Conservation (phyloP, 1,284 basidiomycete genomes). For the Irpex sp. region DNA sequence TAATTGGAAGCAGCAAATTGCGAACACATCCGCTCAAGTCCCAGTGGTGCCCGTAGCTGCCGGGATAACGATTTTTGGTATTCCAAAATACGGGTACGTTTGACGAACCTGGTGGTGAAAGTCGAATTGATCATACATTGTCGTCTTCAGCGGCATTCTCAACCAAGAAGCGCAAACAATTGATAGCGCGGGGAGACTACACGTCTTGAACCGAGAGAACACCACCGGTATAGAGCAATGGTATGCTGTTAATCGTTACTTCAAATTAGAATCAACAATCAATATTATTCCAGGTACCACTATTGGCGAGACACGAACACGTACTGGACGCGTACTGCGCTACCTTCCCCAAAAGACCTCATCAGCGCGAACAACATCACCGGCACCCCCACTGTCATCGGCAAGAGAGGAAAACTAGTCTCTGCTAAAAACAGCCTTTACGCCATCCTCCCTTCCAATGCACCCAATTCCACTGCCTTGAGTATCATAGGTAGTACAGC, state of each 20-base stretch:
- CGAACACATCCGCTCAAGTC: conserved; percentile 18
- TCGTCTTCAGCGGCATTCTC: conserved; percentile 32
- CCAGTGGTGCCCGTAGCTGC: conserved; percentile 35
- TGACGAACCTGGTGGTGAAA: neutral
- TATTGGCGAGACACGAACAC: conserved; percentile 37
- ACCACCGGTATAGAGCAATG: conserved; percentile 36
- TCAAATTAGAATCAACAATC: neutral
- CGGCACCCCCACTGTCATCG: conserved; percentile 36
- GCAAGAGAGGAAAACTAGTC: conserved; percentile 39
- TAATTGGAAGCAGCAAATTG: conserved; percentile 36
- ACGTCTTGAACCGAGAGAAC: conserved; percentile 42
- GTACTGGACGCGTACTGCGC: conserved; percentile 34
- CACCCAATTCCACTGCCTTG: conserved; percentile 32
- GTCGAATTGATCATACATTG: neutral
- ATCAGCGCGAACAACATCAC: conserved; percentile 35
- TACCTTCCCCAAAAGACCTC: conserved; percentile 27
- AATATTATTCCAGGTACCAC: conserved; percentile 30
- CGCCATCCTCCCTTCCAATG: conserved; percentile 37
- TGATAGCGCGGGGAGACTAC: conserved; percentile 33
- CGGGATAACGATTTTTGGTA: conserved; percentile 38
- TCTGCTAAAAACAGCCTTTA: conserved; percentile 20
- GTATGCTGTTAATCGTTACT: conserved; percentile 17
- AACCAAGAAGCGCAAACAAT: conserved; percentile 43
- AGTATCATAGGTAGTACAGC: conserved; percentile 34
- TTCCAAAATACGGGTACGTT: conserved; percentile 38